Evolutionary conservation across 257 asterid species (phyloP).

Genomic region (Plectranthus barbatus): DNA sequence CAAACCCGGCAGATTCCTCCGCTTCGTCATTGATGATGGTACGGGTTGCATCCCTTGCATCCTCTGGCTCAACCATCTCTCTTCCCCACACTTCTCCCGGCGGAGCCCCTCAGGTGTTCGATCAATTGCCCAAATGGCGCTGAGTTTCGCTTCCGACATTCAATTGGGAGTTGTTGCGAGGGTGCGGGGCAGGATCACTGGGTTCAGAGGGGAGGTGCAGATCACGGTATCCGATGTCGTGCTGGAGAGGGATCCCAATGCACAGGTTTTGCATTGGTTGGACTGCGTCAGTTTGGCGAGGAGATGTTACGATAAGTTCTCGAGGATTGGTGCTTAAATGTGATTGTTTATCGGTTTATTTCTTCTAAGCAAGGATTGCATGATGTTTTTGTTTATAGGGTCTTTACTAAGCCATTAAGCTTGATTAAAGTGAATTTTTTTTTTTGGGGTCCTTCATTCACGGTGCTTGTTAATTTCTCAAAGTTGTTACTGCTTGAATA

Average conservation of each 20-base stretch:
- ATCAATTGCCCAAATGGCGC: constrained; percentile 43
- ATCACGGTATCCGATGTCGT: constrained; percentile 69
- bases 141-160: constrained; percentile 28
- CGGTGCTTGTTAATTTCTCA: not conserved
- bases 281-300: constrained; percentile 29
- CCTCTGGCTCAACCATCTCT: constrained; percentile 67
- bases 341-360: not conserved
- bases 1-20: constrained; percentile 54
- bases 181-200: constrained; percentile 64
- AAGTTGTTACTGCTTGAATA: not conserved
- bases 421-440: not conserved
- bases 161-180: constrained; percentile 66
- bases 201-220: constrained; percentile 45
- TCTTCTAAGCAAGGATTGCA: not conserved
- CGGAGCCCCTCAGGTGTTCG: constrained; percentile 70
- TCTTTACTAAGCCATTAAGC: not conserved
- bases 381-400: not conserved
- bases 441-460: not conserved
- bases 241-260: constrained; percentile 66
- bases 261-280: constrained; percentile 62
- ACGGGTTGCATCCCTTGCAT: constrained; percentile 70
- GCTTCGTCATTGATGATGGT: constrained; percentile 62
- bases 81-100: constrained; percentile 49
- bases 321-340: not conserved
- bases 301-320: constrained; percentile 22